These are phyloP conservation scores for Cyberlindnera meyerae DNA, from an alignment of 805 yeast species.

Conservation along the genomic window DNA sequence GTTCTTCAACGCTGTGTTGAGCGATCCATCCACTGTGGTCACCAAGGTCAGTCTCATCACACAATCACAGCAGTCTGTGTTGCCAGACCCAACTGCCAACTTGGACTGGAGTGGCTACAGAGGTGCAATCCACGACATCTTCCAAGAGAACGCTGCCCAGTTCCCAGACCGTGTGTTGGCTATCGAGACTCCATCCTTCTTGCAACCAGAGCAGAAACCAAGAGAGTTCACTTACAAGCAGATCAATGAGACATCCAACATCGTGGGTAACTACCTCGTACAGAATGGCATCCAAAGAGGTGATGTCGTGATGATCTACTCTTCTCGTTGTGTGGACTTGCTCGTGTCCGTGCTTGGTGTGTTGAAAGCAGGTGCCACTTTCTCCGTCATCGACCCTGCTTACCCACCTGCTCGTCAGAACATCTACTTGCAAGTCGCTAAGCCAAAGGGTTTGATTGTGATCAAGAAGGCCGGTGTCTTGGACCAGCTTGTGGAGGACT, in stretches of 20 bases:
- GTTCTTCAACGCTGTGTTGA: conserved; percentile 38
- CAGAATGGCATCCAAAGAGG: conserved; percentile 80
- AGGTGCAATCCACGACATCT: conserved; percentile 96
- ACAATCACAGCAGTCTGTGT: conserved; percentile 45
- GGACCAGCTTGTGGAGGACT: conserved; percentile 72
- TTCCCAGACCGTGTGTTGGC: conserved; percentile 89
- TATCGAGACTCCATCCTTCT: conserved; percentile 78
- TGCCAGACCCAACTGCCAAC: conserved; percentile 86
- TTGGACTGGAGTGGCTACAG: conserved; percentile 88
- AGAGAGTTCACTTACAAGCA: conserved; percentile 80
- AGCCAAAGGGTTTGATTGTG: conserved; percentile 87
- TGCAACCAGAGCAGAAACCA: conserved; percentile 44
- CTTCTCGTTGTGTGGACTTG: conserved; percentile 94
- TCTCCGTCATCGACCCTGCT: conserved; percentile 97
- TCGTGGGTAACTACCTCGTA: conserved; percentile 85
- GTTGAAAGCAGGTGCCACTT: conserved; percentile 96
- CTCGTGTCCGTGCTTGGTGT: conserved; percentile 98
- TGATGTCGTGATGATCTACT: conserved; percentile 96
- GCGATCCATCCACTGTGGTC: conserved; percentile 38
- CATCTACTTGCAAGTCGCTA: conserved; percentile 86
- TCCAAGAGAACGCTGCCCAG: conserved; percentile 76
- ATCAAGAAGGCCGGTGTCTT: conserved; percentile 85
- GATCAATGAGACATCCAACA: conserved; percentile 87
- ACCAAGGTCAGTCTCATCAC: conserved; percentile 69
- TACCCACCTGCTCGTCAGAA: conserved; percentile 98